Evolutionary conservation across 2,329 filamentous ascomycete species (phyloP).

Genomic region (Neonectria faginata): DNA sequence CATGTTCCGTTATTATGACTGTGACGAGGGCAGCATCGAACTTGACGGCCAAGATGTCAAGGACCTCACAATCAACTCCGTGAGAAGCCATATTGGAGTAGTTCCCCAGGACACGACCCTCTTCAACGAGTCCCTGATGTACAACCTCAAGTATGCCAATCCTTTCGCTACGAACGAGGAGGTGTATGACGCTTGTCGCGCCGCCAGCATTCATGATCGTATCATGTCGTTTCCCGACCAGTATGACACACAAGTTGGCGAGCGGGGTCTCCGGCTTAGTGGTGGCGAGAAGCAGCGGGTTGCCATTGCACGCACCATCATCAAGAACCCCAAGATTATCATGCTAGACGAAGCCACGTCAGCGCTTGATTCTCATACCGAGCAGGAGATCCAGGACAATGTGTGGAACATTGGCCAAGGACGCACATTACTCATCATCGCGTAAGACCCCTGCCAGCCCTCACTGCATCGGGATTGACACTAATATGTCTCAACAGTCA

Average conservation of each 20-base stretch:
- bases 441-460: constrained; percentile 64
- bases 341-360: constrained; percentile 94
- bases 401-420: constrained; percentile 84
- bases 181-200: constrained; percentile 82
- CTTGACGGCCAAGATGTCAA: constrained; percentile 88
- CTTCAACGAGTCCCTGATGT: constrained; percentile 96
- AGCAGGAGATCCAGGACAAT: constrained; percentile 91
- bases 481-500: constrained; percentile 62
- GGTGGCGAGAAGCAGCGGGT: constrained; percentile 95
- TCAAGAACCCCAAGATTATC: constrained; percentile 92
- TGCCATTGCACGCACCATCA: constrained; percentile 90
- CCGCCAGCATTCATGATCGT: constrained; percentile 92
- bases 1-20: constrained; percentile 96
- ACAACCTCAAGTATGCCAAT: constrained; percentile 92
- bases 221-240: constrained; percentile 89
- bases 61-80: constrained; percentile 91
- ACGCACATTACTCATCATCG: constrained; percentile 94
- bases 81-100: constrained; percentile 90
- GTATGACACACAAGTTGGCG: constrained; percentile 91
- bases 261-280: constrained; percentile 86
- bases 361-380: constrained; percentile 89
- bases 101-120: constrained; percentile 96
- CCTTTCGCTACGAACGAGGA: constrained; percentile 83
- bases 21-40: constrained; percentile 80
- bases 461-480: background rate